These are phyloP conservation scores for Pseudonitzschia multistriata DNA, from an alignment of 108 stramenopile species.

Conservation along the genomic window DNA sequence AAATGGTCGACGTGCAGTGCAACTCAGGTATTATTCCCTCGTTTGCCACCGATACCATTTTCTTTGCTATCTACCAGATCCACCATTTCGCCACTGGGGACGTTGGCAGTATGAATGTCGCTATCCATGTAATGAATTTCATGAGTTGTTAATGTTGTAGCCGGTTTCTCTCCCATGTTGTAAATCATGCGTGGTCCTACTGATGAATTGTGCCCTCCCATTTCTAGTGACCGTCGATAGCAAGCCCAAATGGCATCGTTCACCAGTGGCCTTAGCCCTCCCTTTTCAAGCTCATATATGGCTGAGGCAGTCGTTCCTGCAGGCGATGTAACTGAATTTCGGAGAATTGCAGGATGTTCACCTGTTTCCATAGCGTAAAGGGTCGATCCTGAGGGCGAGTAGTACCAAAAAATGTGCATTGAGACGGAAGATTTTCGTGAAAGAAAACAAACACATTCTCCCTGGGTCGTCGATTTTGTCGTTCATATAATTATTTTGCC, in stretches of 20 bases:
- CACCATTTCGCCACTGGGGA: conserved; percentile 34
- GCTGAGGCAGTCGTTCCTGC: conserved; percentile 93
- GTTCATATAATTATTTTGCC: no score
- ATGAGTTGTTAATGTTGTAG: background rate
- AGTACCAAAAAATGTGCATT: background rate
- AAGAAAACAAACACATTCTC: background rate
- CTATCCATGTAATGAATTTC: conserved; percentile 11
- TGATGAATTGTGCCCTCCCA: conserved; percentile 64
- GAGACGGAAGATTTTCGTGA: background rate
- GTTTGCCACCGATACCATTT: conserved; percentile 8
- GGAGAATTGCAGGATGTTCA: conserved; percentile 78
- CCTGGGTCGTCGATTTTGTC: background rate
- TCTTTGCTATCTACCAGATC: conserved; percentile 5
- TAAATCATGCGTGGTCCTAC: conserved; percentile 64
- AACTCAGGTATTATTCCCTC: background rate
- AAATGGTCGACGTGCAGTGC: background rate
- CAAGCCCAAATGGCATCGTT: conserved; percentile 84
- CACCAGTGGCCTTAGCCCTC: conserved; percentile 61
- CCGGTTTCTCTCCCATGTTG: conserved; percentile 16
- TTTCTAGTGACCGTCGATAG: conserved; percentile 78
- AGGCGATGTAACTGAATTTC: conserved; percentile 90
- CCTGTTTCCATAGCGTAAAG: conserved; percentile 84
- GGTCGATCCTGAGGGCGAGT: conserved; percentile 62
- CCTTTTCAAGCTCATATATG: conserved; percentile 91
- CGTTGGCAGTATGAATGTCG: conserved; percentile 6